Evolutionary conservation across 768 basidiomycete genomes (phyloP), one percentile per base, ranked within the genome.

Genomic region (Lanmaoa rubissima): DNA sequence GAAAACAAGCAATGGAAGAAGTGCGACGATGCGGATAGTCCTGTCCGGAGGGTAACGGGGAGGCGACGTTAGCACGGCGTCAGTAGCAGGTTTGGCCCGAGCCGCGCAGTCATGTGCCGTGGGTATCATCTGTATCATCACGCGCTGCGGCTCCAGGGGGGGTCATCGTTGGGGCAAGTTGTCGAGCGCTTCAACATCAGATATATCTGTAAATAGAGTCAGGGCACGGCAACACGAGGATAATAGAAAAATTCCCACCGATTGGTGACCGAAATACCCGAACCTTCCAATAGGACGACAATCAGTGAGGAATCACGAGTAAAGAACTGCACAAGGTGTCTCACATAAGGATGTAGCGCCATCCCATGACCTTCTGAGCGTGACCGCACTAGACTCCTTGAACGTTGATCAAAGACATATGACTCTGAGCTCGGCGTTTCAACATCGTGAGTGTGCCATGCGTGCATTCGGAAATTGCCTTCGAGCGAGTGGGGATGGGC

Each of bases 231-330:
- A 31, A n/a, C 28, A 21, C 5, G 24, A 48, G 8, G 17, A 36
- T 24, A 43, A 11, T 35, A n/a, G 2, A 35, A 5, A 34, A 17
- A 17, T 52, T 48, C 70, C 47, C 48, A 72, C 71, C 71, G 53
- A 72, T 72, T 31, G 71, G 71, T 32, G 71, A 72, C 41, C 60
- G 65, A 44, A 72, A 72, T 26, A 61, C 56, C 19, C 70, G 66
- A 57, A 72, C 53, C 70, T 72, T 48, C 40, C 12, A 26, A 51
- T 43, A 17, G 16, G 38, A 53, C 28, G 32, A 51, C 36, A 49
- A 55, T 63, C 54, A 66, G 50, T 19, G 21, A 35, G 52, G 51
- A 49, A 42, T 35, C 43, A 51, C 28, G 5, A 14, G 47, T 6
- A 38, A 16, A 40, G 32, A 32, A 41, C 49, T 9, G 24, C 28